These are phyloP conservation scores for Postia placenta DNA, from an alignment of 768 basidiomycete species.

Conservation along the genomic window DNA sequence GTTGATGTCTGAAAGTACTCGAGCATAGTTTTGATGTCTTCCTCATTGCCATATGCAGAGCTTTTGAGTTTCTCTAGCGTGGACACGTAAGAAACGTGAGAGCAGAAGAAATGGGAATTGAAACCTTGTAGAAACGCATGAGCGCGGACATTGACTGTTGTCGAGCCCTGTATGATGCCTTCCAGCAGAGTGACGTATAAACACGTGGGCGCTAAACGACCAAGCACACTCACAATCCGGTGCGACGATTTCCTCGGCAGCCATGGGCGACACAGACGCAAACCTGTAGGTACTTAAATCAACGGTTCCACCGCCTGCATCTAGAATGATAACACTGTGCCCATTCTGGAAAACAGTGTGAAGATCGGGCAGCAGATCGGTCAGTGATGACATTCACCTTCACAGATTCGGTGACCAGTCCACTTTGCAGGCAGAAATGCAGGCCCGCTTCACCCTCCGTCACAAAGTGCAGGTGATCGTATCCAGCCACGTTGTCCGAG, in stretches of 20 bases:
- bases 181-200: neutral
- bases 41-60: constrained; percentile 24
- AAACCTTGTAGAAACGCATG: constrained; percentile 26
- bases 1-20: constrained; percentile 33
- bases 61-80: constrained; percentile 24
- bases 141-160: constrained; percentile 32
- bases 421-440: constrained; percentile 48
- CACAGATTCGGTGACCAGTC: constrained; percentile 33
- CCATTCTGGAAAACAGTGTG: constrained; percentile 1
- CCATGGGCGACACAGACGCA: constrained; percentile 2
- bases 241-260: constrained; percentile 32
- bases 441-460: constrained; percentile 61
- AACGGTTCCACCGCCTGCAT: constrained; percentile 43
- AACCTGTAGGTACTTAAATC: constrained; percentile 34
- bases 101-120: neutral
- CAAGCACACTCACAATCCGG: constrained; percentile 25
- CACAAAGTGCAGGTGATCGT: constrained; percentile 39
- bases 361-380: no score
- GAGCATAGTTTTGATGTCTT: constrained; percentile 31
- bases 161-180: constrained; percentile 38
- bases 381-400: constrained; percentile 24
- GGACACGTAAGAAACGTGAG: no score
- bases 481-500: constrained; percentile 30
- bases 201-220: neutral
- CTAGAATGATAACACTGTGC: constrained; percentile 38